phyloP scores from a whole-genome alignment of 169 alveolate genomes.

The Cystoisospora suis region DNA sequence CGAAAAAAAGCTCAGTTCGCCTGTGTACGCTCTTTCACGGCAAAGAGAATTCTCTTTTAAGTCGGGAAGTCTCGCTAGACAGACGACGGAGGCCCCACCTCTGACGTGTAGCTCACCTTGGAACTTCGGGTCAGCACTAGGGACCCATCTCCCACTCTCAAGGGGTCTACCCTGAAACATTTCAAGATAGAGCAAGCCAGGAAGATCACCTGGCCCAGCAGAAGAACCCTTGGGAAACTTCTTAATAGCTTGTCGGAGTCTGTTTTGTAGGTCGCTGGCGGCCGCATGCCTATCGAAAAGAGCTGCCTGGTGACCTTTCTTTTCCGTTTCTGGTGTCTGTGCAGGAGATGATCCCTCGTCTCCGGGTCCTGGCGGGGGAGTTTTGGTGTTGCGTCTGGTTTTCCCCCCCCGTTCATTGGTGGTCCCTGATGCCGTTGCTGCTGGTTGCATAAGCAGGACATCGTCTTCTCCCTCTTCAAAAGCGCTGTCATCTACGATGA shows the following conservation, averaged over 20 bases:
- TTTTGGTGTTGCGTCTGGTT: too few species aligned
- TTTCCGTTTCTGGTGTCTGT: background rate
- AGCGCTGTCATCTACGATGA: background rate
- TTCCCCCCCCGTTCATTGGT: background rate
- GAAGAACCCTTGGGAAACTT: background rate
- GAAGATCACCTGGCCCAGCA: background rate
- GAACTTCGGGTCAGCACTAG: slow-evolving; percentile 23
- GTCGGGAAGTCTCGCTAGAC: too few species aligned
- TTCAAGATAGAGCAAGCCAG: background rate
- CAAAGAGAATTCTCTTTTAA: too few species aligned
- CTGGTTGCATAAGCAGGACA: background rate
- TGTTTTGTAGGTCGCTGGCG: background rate
- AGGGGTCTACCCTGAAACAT: background rate
- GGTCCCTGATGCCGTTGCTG: background rate
- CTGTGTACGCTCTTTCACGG: too few species aligned
- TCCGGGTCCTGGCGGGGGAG: too few species aligned
- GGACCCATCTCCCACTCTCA: background rate
- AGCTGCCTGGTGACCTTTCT: background rate
- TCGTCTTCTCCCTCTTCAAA: slow-evolving; percentile 15
- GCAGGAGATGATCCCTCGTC: background rate
- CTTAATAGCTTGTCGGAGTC: background rate
- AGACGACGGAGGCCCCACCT: too few species aligned
- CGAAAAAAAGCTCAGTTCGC: too few species aligned
- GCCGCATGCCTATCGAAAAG: background rate
- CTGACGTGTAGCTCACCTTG: background rate